Conservation (phyloP, 2,329 filamentous ascomycete genomes). For the Alternaria rosae region DNA sequence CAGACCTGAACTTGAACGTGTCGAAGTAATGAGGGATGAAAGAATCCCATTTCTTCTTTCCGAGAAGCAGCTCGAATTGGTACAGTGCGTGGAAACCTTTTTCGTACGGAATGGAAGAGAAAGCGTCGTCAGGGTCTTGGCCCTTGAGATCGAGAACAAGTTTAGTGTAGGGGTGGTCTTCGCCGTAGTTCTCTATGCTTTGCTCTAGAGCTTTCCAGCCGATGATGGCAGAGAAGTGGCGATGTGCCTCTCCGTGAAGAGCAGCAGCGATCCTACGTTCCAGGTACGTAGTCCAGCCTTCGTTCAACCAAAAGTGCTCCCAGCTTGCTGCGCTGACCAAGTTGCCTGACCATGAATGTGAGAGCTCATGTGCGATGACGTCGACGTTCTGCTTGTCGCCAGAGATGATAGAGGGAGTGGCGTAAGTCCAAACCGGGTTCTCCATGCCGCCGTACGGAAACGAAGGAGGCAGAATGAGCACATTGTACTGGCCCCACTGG, state of each 20-base stretch:
- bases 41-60: slow-evolving; percentile 86
- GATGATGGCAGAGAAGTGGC: slow-evolving; percentile 94
- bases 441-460: slow-evolving; percentile 73
- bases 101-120: slow-evolving; percentile 91
- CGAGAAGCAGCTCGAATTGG: slow-evolving; percentile 84
- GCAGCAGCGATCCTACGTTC: slow-evolving; percentile 82
- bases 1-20: slow-evolving; percentile 81
- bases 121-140: slow-evolving; percentile 94
- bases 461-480: slow-evolving; percentile 85
- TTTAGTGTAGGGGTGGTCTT: slow-evolving; percentile 91
- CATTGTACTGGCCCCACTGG: slow-evolving; percentile 94
- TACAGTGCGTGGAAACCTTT: slow-evolving; percentile 97
- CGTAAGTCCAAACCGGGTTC: slow-evolving; percentile 94
- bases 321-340: slow-evolving; percentile 79
- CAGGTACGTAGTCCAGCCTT: slow-evolving; percentile 93
- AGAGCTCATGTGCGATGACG: slow-evolving; percentile 87
- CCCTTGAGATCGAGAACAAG: slow-evolving; percentile 86
- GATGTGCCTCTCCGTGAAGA: slow-evolving; percentile 82
- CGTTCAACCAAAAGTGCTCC: slow-evolving; percentile 78
- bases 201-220: slow-evolving; percentile 92
- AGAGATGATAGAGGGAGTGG: slow-evolving; percentile 91
- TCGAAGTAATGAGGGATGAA: slow-evolving; percentile 97
- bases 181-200: slow-evolving; percentile 77
- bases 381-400: slow-evolving; percentile 86
- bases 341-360: slow-evolving; percentile 87